A percentile compares a stretch with the other conserved stretches of the same genome.
phyloP scores from a whole-genome alignment of 2,329 filamentous ascomycete species.

The Aspergillus sp. region DNA sequence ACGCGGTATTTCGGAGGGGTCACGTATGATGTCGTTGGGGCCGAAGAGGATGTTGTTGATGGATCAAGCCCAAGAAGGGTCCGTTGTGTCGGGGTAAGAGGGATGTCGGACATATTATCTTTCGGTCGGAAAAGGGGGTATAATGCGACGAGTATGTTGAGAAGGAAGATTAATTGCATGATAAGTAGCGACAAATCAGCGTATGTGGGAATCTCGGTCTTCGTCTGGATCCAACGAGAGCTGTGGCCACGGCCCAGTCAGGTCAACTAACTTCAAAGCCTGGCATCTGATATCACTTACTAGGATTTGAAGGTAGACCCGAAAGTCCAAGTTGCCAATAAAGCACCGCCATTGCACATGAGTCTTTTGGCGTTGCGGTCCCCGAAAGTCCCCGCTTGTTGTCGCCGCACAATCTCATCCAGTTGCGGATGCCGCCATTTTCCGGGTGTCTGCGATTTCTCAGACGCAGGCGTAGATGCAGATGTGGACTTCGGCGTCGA shows the following conservation, averaged over 20 bases:
- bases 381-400: constrained; percentile 75
- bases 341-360: constrained; percentile 62
- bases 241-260: constrained; percentile 26
- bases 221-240: constrained; percentile 35
- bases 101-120: constrained; percentile 84
- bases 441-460: constrained; percentile 55
- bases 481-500: constrained; percentile 42
- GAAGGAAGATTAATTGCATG: constrained; percentile 61
- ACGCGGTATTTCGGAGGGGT: constrained; percentile 86
- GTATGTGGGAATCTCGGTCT: constrained; percentile 40
- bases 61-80: constrained; percentile 78
- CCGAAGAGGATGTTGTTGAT: constrained; percentile 60
- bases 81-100: constrained; percentile 85
- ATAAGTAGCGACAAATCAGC: constrained; percentile 51
- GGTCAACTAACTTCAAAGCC: background rate
- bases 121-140: constrained; percentile 69
- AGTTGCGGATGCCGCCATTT: constrained; percentile 90
- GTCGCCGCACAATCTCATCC: constrained; percentile 79
- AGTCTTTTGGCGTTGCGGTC: constrained; percentile 73
- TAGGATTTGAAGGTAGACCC: constrained; percentile 39
- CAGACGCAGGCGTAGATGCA: constrained; percentile 26
- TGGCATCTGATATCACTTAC: constrained; percentile 26
- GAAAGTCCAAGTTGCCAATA: constrained; percentile 52
- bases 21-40: constrained; percentile 70
- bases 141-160: constrained; percentile 71